Percentiles rank a stretch among this genome's conserved stretches.
Conservation (phyloP, 192 early-diverging fungal species). For the Phlyctochytrium bullatum region DNA sequence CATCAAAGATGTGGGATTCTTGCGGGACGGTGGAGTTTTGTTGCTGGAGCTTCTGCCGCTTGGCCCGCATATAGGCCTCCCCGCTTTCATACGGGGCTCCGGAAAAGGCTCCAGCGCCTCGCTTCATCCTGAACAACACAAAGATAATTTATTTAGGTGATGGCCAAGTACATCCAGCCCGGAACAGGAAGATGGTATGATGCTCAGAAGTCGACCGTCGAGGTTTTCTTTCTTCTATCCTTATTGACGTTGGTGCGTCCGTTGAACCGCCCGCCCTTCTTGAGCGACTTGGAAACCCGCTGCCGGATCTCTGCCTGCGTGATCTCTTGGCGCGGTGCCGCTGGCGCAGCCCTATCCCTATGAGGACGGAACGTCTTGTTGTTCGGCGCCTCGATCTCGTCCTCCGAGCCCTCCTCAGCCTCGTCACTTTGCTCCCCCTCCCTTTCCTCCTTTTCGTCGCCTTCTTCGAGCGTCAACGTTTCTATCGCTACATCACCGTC, state of each 20-base stretch:
- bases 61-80: slow-evolving; percentile 42
- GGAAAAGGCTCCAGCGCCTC: background rate
- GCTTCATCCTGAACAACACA: slow-evolving; percentile 5
- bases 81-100: slow-evolving; percentile 6
- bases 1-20: slow-evolving; percentile 15
- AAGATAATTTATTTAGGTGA: background rate
- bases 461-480: slow-evolving; percentile 24
- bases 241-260: background rate
- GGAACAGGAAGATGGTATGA: background rate
- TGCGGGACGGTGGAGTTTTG: slow-evolving; percentile 22
- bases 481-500: slow-evolving; percentile 28
- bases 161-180: too few species aligned
- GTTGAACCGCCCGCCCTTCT: background rate
- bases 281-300: background rate
- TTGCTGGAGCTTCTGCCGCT: slow-evolving; percentile 38
- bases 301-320: background rate
- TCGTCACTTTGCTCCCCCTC: slow-evolving; percentile 24
- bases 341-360: slow-evolving; percentile 4
- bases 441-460: slow-evolving; percentile 17
- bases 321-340: background rate
- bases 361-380: slow-evolving; percentile 24
- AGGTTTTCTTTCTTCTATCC: background rate
- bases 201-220: slow-evolving; percentile 4
- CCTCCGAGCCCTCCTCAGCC: slow-evolving; percentile 5
- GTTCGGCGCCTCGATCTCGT: slow-evolving; percentile 21